Base-by-base conservation (phyloP, 2,329 filamentous ascomycete genomes). In the Penicillium brasilianum region DNA sequence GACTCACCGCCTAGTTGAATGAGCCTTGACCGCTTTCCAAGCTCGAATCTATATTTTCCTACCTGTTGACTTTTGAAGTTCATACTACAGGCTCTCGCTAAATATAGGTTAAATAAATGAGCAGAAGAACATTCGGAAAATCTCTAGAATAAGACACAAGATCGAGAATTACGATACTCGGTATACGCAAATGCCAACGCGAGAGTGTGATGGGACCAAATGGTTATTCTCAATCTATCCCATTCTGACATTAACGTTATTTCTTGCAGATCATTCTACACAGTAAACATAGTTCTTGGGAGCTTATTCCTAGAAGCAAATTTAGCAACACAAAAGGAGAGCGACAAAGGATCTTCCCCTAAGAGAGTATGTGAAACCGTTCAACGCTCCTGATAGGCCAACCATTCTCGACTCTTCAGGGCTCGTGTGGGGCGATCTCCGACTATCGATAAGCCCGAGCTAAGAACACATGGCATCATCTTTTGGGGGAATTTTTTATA, bases 401-500 rank as follows among this genome's bases (percentile, higher is more conserved):
- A 14, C 8, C 32, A 10, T 34, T 20, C 30, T 22, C 49, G 20
- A 39, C 10, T 62, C 57, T 66, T 61, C 67, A 64, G 51, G 57
- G 57, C 32, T 43, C 28, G 63, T 10, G 67, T 65, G 63, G 62
- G 65, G 61, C 57, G 61, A 68, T 66, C 62, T 54, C 51, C 52
- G 58, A 66, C 57, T 61, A 55, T 62, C 61, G 65, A 69, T 65
- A 64, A 65, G 63, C 53, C 44, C 11, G 22, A 53, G 50, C 50
- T 53, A 67, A 74, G 73, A 76, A 76, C 74, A 77, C 71, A 76
- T 77, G 73, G 73, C 74, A 73, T 75, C 71, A 73, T 66, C 61
- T 51, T 52, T 62, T 54, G 30, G 5, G 16, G 30, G 18, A 7
- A 58, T 57, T 52, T 52, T 20, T 48, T 58, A 51, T 61, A 36